A percentile compares a stretch with the other conserved stretches of the same genome.
phyloP scores from a whole-genome alignment of 2,329 filamentous ascomycete species.

The Cladosporium sp. region DNA sequence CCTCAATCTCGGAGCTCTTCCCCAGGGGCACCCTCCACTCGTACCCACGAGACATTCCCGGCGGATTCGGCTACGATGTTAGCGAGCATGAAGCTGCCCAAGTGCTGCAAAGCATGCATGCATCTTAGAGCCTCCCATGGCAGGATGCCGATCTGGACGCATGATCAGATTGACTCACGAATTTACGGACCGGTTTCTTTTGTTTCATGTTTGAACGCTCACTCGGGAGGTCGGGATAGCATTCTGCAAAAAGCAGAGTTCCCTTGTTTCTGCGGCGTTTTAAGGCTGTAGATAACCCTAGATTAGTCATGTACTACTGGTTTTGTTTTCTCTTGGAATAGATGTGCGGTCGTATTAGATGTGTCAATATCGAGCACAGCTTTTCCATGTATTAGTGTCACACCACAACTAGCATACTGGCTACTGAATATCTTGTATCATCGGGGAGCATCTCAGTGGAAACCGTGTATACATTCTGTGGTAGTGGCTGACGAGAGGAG shows the following conservation, averaged over 20 bases:
- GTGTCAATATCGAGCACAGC: too few relatives aligned
- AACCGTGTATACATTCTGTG: too few relatives aligned
- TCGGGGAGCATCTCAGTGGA: too few relatives aligned
- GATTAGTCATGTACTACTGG: not conserved
- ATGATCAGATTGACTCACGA: not conserved
- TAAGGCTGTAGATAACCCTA: not conserved
- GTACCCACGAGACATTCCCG: not conserved
- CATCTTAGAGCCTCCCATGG: not conserved
- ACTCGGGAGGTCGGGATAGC: not conserved
- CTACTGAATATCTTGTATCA: too few relatives aligned
- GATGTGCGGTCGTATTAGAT: too few relatives aligned
- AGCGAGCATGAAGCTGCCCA: slow-evolving; percentile 20
- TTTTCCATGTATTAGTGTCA: too few relatives aligned
- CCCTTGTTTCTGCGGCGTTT: not conserved
- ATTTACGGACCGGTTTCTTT: not conserved
- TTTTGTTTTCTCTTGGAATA: not conserved
- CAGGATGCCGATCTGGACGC: too few relatives aligned
- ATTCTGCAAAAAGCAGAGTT: not conserved
- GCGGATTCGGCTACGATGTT: slow-evolving; percentile 17
- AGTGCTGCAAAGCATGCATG: slow-evolving; percentile 15
- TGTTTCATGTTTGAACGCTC: not conserved
- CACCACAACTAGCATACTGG: too few relatives aligned
- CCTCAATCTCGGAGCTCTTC: slow-evolving; percentile 17
- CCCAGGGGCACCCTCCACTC: slow-evolving; percentile 12
- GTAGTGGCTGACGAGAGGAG: too few relatives aligned